Evolutionary conservation across 2,329 filamentous ascomycete species (phyloP), one percentile per base, ranked within the genome.

Genomic region (Aspergillus sp.): DNA sequence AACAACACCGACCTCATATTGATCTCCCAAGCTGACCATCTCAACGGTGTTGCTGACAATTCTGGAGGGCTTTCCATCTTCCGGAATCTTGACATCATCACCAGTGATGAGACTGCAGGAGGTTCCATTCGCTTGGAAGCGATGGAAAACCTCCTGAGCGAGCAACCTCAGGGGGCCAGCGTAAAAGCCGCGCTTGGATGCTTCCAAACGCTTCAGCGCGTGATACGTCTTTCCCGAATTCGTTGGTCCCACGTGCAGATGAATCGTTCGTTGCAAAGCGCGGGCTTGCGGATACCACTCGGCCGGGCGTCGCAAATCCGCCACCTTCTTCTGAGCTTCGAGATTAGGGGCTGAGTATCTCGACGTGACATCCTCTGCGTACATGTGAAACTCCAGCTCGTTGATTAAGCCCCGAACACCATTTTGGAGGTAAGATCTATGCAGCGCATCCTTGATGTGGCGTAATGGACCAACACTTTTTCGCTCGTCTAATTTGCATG

Each of bases 171-270:
- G 80, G 0, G 95, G 95, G 0, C 96, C 95, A 3, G 94, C 92
- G 73, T 98, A 99, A 53, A 97, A 88, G 41, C 95, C 95, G 8
- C 82, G 84, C 30, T 88, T 83, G 2, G 89, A 89, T 53, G 86
- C 82, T 73, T 97, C 91, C 10, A 99, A 83, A 12, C 90, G 87
- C 77, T 96, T 89, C 64, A 99, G 79, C 0, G 95, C 96, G 72
- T 92, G 90, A 73, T 98, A 99, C 0, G 96, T 99, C 81, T 99
- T 99, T 59, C 95, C 95, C 0, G 95, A 98, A 76, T 99, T 99
- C 2, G 95, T 99, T 1, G 95, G 95, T 0, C 95, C 95, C 53
- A 99, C 92, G 70, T 99, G 95, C 19, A 99, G 81, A 78, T 98
- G 92, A 43, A 99, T 85, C 0, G 87, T 94, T 48, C 95, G 85